phyloP scores from a whole-genome alignment of 768 basidiomycete genomes.

The Scleroderma citrinum region DNA sequence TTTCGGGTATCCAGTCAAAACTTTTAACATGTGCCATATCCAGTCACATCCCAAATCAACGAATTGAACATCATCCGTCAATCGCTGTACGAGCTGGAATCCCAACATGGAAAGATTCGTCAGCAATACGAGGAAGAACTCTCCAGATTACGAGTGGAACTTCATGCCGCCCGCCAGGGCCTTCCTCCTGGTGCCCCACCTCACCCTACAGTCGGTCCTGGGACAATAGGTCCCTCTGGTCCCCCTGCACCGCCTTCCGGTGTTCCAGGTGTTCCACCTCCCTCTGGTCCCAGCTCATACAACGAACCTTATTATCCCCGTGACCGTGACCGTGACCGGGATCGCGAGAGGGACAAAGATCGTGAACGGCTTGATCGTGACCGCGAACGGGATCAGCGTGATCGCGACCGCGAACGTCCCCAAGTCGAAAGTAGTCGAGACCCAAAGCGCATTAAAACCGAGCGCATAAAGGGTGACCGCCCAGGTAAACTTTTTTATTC shows the following conservation, averaged over 20 bases:
- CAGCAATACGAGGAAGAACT: constrained; percentile 87
- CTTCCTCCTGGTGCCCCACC: constrained; percentile 31
- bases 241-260: constrained; percentile 27
- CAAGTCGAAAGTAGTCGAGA: constrained; percentile 42
- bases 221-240: constrained; percentile 29
- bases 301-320: constrained; percentile 35
- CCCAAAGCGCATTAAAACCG: constrained; percentile 54
- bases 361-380: constrained; percentile 35
- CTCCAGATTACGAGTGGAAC: constrained; percentile 60
- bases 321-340: constrained; percentile 33
- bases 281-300: constrained; percentile 28
- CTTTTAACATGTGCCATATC: constrained; percentile 5
- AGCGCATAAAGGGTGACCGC: constrained; percentile 42
- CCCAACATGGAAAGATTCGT: constrained; percentile 79
- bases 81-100: constrained; percentile 87
- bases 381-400: constrained; percentile 22
- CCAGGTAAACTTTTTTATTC: constrained; percentile 32
- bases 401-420: constrained; percentile 38
- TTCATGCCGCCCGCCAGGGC: constrained; percentile 46
- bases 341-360: constrained; percentile 32
- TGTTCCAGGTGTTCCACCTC: constrained; percentile 24
- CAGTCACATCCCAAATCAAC: constrained; percentile 78
- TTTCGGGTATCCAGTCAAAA: background rate
- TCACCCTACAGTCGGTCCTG: constrained; percentile 29
- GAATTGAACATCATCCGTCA: constrained; percentile 89